Evolutionary conservation across 2,329 filamentous ascomycete genomes (phyloP), one percentile per base, ranked within the genome.

Genomic region (Juglanconis oblonga): DNA sequence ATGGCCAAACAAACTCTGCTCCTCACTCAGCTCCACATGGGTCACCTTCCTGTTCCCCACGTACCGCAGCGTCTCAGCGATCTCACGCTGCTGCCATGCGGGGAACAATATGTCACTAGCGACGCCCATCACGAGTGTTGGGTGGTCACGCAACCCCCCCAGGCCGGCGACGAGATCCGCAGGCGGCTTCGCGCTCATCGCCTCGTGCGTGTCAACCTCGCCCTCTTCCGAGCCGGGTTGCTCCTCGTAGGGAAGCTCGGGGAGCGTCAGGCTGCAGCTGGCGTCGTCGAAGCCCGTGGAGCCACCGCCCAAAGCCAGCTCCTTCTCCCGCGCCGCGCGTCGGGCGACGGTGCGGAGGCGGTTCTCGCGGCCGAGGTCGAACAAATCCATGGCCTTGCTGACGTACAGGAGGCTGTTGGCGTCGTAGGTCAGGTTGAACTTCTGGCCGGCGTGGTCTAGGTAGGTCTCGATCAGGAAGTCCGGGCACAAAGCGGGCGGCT

Each of bases 401-500:
- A 99, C 91, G 73, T 99, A 99, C 2, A 99, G 80, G 44, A 98
- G 78, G 70, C 92, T 97, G 76, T 99, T 99, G 32, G 95, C 87
- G 69, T 99, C 95, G 72, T 98, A 98, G 64, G 95, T 93, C 32
- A 99, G 81, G 71, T 92, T 97, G 80, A 96, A 99, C 75, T 99
- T 99, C 78, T 99, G 95, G 24, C 95, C 95, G 0, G 95, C 95
- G 70, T 99, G 95, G 74, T 99, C 95, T 17, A 99, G 85, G 71
- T 99, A 99, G 0, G 95, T 99, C 77, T 99, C 95, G 66, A 99
- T 97, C 31, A 99, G 81, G 70, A 98, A 99, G 72, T 99, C 95
- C 0, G 95, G 93, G 69, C 95, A 99, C n/a, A 99, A 77, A 0
- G 95, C 95, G 0, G 95, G 95, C 4, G 91, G 92, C 67, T 91